Evolutionary conservation across 2,329 filamentous ascomycete species (phyloP).

Genomic region (Colletotrichum lindemuthianum): DNA sequence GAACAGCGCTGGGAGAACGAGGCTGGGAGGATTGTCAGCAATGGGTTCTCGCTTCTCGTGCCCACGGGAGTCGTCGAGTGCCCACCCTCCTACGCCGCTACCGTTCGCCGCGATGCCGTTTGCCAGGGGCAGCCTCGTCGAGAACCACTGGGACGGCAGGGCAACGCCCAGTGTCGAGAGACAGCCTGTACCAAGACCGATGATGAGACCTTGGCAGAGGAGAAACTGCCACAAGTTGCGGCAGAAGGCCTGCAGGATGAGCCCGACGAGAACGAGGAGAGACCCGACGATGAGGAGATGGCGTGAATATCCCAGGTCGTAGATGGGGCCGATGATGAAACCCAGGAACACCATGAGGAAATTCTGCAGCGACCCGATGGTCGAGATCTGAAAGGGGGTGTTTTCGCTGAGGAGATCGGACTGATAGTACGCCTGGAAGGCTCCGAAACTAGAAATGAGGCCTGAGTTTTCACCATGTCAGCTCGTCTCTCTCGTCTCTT

Average conservation of each 20-base stretch:
- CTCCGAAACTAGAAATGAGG: slow-evolving; percentile 56
- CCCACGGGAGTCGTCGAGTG: not conserved
- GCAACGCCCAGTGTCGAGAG: slow-evolving; percentile 51
- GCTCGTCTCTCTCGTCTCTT: not conserved
- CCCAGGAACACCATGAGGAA: slow-evolving; percentile 56
- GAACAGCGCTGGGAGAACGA: slow-evolving; percentile 28
- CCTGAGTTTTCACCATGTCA: slow-evolving; percentile 40
- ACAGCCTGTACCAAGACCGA: slow-evolving; percentile 56
- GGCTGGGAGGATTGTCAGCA: slow-evolving; percentile 5
- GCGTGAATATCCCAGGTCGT: slow-evolving; percentile 58
- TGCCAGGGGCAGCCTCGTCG: slow-evolving; percentile 41
- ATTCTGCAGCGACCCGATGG: slow-evolving; percentile 58
- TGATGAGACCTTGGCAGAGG: slow-evolving; percentile 54
- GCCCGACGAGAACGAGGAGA: slow-evolving; percentile 55
- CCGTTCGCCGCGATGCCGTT: slow-evolving; percentile 48
- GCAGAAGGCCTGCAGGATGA: slow-evolving; percentile 41
- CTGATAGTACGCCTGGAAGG: slow-evolving; percentile 64
- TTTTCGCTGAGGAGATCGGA: slow-evolving; percentile 40
- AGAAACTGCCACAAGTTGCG: slow-evolving; percentile 39
- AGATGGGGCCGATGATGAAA: slow-evolving; percentile 55
- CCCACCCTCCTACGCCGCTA: slow-evolving; percentile 41
- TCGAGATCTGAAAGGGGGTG: slow-evolving; percentile 46
- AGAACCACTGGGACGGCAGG: slow-evolving; percentile 48
- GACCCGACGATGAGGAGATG: slow-evolving; percentile 52
- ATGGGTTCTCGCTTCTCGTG: not conserved